Base-by-base conservation (phyloP, 2,329 filamentous ascomycete genomes). In the Fusarium metavorans region DNA sequence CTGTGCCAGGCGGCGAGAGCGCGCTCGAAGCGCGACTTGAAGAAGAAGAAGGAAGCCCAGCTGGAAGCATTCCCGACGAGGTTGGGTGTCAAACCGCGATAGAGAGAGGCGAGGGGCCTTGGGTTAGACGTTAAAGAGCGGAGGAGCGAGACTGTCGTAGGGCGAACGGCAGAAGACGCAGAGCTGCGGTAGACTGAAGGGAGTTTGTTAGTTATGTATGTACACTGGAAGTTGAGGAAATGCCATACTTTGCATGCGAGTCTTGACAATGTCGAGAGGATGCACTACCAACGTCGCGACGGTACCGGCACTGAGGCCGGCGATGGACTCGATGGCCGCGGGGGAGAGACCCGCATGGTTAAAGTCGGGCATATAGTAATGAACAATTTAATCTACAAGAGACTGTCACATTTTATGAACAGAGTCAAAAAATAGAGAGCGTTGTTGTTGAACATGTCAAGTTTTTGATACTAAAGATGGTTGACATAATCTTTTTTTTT, bases 221-320 rank as follows among this genome's bases (percentile, higher is more conserved):
- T 30, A 30, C 27, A 30, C 27, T 30, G 27, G 27, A 30, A 30
- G 27, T 30, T 30, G 27, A 30, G 27, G 27, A 30, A 30, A 30
- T 7, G 27, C 6, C 27, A 8, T 30, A 95, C 94, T 92, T 86
- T 99, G 97, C 81, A 99, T 91, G 74, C 97, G 93, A 71, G 96
- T 98, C 88, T 99, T 99, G 82, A 98, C 92, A 74, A 99, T 92
- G 85, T 99, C 97, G 70, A 99, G 91, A 35, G 97, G 97, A 82
- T 98, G 96, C 62, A 97, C 93, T 66, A 92, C 92, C 58, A 98
- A 88, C 27, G 97, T 98, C 63, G 95, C 93, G 77, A 95, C 89
- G 66, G 95, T 89, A 71, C 97, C 97, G 69, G 97, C 97, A 74
- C 93, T 93, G 83, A 99, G 93, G 78, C 97, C 97, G 71, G 97